These are phyloP conservation scores for Hemisphaericaspora nanyangensis DNA, from an alignment of 805 yeast genomes.

Conservation along the genomic window DNA sequence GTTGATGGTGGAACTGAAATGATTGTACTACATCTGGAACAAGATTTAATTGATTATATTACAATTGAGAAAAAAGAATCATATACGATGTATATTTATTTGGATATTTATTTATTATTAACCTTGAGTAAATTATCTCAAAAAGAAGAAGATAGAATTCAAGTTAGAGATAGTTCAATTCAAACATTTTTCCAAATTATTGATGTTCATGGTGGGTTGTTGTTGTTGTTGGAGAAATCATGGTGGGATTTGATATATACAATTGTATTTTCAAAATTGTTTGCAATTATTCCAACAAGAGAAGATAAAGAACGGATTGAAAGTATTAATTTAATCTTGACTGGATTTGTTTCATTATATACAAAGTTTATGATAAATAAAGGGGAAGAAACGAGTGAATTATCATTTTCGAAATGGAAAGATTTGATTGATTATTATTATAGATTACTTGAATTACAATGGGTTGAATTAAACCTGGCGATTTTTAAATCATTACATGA, in stretches of 20 bases:
- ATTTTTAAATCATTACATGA: conserved; percentile 54
- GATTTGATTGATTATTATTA: conserved; percentile 49
- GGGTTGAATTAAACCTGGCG: conserved; percentile 51
- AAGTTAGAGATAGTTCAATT: conserved; percentile 84
- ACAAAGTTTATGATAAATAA: conserved; percentile 44
- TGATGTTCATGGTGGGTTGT: conserved; percentile 60
- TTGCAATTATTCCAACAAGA: conserved; percentile 20
- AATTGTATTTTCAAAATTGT: conserved; percentile 57
- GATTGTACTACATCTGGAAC: conserved; percentile 1
- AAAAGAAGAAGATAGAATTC: conserved; percentile 54
- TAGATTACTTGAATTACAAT: conserved; percentile 31
- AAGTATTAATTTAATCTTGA: conserved; percentile 55
- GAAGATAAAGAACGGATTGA: conserved; percentile 50
- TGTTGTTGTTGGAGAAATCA: conserved; percentile 27
- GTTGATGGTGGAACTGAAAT: too few relatives aligned
- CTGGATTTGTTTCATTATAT: conserved; percentile 64
- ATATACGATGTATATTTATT: conserved; percentile 1
- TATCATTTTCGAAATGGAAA: conserved; percentile 49
- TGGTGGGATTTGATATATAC: conserved; percentile 68
- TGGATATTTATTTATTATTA: conserved; percentile 46
- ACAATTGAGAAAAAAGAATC: conserved; percentile 3
- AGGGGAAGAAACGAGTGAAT: conserved; percentile 5
- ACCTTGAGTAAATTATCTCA: conserved; percentile 59
- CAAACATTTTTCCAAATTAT: conserved; percentile 84
- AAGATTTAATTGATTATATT: conserved; percentile 9